phyloP scores from a whole-genome alignment of 495 filamentous ascomycete genomes.

The Penicillium roqueforti region DNA sequence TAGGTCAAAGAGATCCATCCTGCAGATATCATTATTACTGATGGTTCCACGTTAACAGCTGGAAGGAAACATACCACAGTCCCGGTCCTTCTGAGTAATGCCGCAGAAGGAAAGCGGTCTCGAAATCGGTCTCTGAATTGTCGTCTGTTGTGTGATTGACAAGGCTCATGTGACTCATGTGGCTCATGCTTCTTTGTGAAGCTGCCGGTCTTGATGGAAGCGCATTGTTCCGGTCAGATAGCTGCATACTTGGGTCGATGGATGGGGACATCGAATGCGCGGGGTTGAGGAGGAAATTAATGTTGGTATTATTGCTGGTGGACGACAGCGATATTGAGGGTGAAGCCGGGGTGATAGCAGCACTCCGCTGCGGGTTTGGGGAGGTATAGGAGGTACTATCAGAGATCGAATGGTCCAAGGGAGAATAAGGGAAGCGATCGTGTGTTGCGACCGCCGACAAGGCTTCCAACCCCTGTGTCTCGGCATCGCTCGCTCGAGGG shows the following conservation, averaged over 20 bases:
- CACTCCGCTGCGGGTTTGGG: slow-evolving; percentile 27
- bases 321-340: slow-evolving; percentile 38
- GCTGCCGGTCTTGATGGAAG: slow-evolving; percentile 26
- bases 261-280: slow-evolving; percentile 45
- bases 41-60: background rate
- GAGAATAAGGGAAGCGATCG: slow-evolving; percentile 42
- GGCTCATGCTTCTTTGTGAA: slow-evolving; percentile 18
- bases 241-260: slow-evolving; percentile 42
- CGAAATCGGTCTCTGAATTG: slow-evolving; percentile 48
- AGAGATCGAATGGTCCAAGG: slow-evolving; percentile 31
- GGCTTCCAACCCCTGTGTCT: slow-evolving; percentile 51
- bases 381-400: slow-evolving; percentile 34
- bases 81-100: slow-evolving; percentile 60
- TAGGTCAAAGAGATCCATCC: slow-evolving; percentile 64
- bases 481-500: slow-evolving; percentile 33
- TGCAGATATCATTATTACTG: slow-evolving; percentile 24
- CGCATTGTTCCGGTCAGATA: slow-evolving; percentile 30
- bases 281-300: slow-evolving; percentile 59
- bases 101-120: slow-evolving; percentile 56
- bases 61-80: slow-evolving; percentile 43
- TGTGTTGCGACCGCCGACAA: slow-evolving; percentile 54
- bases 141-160: slow-evolving; percentile 21
- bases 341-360: slow-evolving; percentile 34
- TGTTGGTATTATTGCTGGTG: slow-evolving; percentile 39
- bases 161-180: slow-evolving; percentile 3